Base-by-base conservation (phyloP, 345 rosid genomes). In the Melaleuca alternifolia region DNA sequence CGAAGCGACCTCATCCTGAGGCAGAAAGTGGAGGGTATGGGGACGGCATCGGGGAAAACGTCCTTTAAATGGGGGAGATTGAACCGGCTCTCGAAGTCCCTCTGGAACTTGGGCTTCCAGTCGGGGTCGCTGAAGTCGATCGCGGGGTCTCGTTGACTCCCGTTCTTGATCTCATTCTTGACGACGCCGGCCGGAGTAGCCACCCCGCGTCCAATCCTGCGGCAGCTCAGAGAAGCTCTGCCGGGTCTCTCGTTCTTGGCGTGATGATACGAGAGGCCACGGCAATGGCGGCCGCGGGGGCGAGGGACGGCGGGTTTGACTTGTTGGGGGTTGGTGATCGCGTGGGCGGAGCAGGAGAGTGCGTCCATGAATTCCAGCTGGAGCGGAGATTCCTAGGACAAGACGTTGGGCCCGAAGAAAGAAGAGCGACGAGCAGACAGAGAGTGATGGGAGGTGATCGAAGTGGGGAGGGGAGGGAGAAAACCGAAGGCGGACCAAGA, bases 11-110 rank as follows among this genome's bases (percentile, higher is more conserved):
- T 95, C 98, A 96, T 96, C 89, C 87, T 91, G 75, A 95, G 98
- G 87, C 98, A 97, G 84, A 97, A 95, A 16, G 99, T 96, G 2
- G 99, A 97, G 84, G 92, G 98, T 83, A 95, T 93, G 5, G 98
- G 86, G 7, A 87, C 86, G 4, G 93, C 94, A 71, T 95, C 96
- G 14, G 95, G 92, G 85, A 96, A 95, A 7, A 91, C 61, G 82
- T 98, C 98, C 41, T 95, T 95, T 86, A 98, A 57, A 85, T 95
- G 99, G 87, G 98, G 98, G 51, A 98, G 93, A 51, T 84, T 91
- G 89, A 98, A 98, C 54, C 99, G 92, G 24, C 86, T 41, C 91
- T 94, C 96, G 87, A 98, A 95, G 85, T 95, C 96, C 82, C 15
- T 87, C 92, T 94, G 95, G 86, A 91, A 95, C 89, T 94, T 93